These are phyloP conservation scores for Pueraria montana DNA, from an alignment of 306 rosid species.

Conservation along the genomic window DNA sequence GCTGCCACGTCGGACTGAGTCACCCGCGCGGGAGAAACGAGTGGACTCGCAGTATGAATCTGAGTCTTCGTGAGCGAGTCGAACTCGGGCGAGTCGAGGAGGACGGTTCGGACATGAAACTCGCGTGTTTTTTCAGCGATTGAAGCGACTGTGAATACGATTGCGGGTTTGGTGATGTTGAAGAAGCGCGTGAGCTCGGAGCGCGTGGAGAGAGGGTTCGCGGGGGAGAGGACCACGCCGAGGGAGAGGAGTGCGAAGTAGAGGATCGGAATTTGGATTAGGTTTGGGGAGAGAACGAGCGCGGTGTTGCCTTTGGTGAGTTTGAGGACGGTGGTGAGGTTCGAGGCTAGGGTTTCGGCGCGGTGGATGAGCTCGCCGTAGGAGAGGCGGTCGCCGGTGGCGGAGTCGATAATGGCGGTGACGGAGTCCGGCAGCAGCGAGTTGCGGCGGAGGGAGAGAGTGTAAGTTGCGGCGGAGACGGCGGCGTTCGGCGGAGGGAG, in stretches of 20 bases:
- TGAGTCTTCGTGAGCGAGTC: slow-evolving; percentile 41
- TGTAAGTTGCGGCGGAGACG: slow-evolving; percentile 51
- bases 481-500: slow-evolving; percentile 58
- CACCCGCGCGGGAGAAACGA: slow-evolving; percentile 23
- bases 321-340: slow-evolving; percentile 49
- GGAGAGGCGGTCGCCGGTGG: slow-evolving; percentile 47
- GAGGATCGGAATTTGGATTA: slow-evolving; percentile 58
- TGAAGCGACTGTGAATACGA: slow-evolving; percentile 59
- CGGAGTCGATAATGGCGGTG: slow-evolving; percentile 52
- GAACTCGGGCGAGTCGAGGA: slow-evolving; percentile 66
- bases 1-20: slow-evolving; percentile 62
- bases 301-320: slow-evolving; percentile 64
- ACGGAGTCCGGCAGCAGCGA: slow-evolving; percentile 51
- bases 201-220: slow-evolving; percentile 57
- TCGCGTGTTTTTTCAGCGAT: not conserved
- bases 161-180: slow-evolving; percentile 44
- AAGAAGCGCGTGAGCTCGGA: slow-evolving; percentile 52
- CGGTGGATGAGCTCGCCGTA: slow-evolving; percentile 51
- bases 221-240: slow-evolving; percentile 64
- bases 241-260: slow-evolving; percentile 67
- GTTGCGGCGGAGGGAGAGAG: too few species aligned
- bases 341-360: slow-evolving; percentile 52
- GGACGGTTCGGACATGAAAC: slow-evolving; percentile 7
- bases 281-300: slow-evolving; percentile 56
- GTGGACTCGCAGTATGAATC: not conserved